phyloP scores from a whole-genome alignment of 495 filamentous ascomycete genomes.

The Neurospora africana region DNA sequence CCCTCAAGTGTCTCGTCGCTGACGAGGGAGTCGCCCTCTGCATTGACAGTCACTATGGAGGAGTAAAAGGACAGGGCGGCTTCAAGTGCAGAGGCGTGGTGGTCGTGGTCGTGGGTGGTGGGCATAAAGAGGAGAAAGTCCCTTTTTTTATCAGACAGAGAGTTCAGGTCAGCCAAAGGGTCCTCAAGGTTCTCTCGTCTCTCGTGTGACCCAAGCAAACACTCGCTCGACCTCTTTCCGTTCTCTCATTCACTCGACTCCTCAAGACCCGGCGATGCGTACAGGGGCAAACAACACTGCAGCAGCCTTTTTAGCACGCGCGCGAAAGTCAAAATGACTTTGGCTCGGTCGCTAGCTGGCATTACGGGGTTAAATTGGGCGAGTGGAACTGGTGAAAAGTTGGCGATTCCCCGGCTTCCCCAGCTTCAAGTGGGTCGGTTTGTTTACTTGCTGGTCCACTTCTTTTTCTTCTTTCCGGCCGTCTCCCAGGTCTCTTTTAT shows the following conservation, averaged over 20 bases:
- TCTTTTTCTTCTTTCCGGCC: neutral
- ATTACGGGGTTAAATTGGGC: neutral
- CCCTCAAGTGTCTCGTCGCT: conserved; percentile 80
- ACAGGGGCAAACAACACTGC: neutral
- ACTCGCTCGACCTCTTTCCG: neutral
- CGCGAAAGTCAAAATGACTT: neutral
- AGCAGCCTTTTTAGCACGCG: neutral
- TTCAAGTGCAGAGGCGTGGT: conserved; percentile 57
- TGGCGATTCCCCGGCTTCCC: neutral
- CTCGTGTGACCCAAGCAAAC: neutral
- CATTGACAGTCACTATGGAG: conserved; percentile 77
- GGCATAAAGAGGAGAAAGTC: conserved; percentile 95
- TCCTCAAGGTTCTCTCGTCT: conserved; percentile 2
- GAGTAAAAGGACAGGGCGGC: conserved; percentile 88
- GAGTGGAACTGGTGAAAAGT: neutral
- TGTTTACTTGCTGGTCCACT: neutral
- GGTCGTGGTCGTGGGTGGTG: conserved; percentile 37
- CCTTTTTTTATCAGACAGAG: conserved; percentile 39
- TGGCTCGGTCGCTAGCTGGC: neutral
- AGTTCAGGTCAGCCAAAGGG: conserved; percentile 11
- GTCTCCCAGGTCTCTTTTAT: neutral
- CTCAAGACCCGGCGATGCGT: neutral
- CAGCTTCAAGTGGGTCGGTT: neutral
- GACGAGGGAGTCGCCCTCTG: conserved; percentile 89
- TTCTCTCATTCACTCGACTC: neutral